phyloP scores from a whole-genome alignment of 2,329 filamentous ascomycete genomes.

The Fusarium verrucosum region DNA sequence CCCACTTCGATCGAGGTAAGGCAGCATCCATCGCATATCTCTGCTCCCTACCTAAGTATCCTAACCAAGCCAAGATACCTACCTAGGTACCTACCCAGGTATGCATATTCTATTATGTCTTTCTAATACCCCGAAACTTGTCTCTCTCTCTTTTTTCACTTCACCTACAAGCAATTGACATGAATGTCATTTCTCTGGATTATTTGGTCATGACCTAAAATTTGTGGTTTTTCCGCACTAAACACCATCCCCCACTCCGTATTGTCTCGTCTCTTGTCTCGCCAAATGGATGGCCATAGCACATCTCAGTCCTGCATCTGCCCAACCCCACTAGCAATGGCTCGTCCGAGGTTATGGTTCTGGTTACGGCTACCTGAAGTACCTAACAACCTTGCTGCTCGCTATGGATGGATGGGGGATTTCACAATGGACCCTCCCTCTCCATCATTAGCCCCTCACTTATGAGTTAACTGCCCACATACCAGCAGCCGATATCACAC shows the following conservation, averaged over 20 bases:
- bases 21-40: constrained; percentile 7
- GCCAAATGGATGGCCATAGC: constrained; percentile 3
- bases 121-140: neutral
- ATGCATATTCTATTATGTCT: constrained; percentile 3
- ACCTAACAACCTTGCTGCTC: neutral
- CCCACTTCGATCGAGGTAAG: constrained; percentile 28
- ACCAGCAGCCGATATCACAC: constrained; percentile 38
- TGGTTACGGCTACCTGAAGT: constrained; percentile 1
- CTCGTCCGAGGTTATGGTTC: constrained; percentile 17
- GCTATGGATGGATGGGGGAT: constrained; percentile 16
- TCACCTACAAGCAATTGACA: neutral
- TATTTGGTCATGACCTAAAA: constrained; percentile 18
- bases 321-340: constrained; percentile 34
- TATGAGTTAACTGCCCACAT: constrained; percentile 43
- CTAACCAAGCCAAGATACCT: neutral
- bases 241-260: constrained; percentile 35
- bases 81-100: too few species aligned
- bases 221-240: constrained; percentile 27
- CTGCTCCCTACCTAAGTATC: constrained; percentile 5
- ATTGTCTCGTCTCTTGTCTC: constrained; percentile 6
- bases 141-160: neutral
- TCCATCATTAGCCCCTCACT: constrained; percentile 40
- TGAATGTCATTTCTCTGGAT: constrained; percentile 5
- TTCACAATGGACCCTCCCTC: constrained; percentile 27
- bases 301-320: constrained; percentile 29